Conservation (phyloP, 2,329 filamentous ascomycete genomes). For the Stenocarpella maydis region DNA sequence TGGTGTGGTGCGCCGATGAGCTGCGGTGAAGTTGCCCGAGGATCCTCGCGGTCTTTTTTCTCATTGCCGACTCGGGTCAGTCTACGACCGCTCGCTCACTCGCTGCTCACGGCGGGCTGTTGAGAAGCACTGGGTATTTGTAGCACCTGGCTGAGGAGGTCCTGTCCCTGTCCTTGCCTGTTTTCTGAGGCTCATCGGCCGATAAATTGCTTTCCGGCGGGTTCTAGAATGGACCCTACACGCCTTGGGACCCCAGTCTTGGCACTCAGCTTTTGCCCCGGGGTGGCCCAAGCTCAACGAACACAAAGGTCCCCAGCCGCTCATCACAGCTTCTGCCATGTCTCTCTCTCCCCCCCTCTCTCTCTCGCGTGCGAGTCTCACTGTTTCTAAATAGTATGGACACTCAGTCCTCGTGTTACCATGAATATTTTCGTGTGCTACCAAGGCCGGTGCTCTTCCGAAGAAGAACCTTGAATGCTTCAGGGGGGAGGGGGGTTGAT, state of each 20-base stretch:
- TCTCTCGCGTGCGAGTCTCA: neutral
- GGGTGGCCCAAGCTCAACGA: constrained; percentile 10
- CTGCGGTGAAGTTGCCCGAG: neutral
- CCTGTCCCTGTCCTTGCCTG: neutral
- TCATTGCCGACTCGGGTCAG: constrained; percentile 10
- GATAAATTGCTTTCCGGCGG: neutral
- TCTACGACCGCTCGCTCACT: neutral
- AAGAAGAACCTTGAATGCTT: neutral
- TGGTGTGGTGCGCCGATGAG: constrained; percentile 7
- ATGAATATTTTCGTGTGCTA: neutral
- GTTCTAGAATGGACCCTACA: constrained; percentile 13
- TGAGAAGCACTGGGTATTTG: neutral
- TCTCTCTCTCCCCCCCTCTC: neutral
- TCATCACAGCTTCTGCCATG: neutral
- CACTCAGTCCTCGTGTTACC: neutral
- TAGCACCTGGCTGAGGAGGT: neutral
- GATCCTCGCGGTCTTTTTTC: neutral
- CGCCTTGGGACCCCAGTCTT: neutral
- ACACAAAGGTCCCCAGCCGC: neutral
- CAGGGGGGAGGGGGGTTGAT: too few species aligned
- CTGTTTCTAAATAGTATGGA: neutral
- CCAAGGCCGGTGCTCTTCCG: neutral
- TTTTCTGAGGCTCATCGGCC: constrained; percentile 22
- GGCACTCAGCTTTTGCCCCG: neutral
- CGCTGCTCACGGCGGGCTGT: neutral